phyloP scores from a whole-genome alignment of 306 rosid genomes.

The Vigna trinervia region DNA sequence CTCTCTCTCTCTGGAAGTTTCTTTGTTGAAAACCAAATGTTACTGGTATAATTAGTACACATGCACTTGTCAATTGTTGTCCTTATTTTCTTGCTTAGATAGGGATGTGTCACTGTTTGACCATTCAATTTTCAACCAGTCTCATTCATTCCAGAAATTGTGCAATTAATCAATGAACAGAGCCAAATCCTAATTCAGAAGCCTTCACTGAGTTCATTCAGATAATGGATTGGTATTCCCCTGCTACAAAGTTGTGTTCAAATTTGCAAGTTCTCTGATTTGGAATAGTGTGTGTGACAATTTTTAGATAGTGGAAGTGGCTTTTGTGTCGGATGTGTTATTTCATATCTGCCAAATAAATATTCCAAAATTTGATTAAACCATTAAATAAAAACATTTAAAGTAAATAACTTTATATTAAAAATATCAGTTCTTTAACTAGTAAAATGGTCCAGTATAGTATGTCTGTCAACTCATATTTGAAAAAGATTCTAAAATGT shows the following conservation, averaged over 20 bases:
- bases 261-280: not conserved
- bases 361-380: conserved; percentile 18
- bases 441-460: not conserved
- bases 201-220: conserved; percentile 31
- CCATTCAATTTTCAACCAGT: conserved; percentile 49
- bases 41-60: conserved; percentile 2
- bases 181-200: conserved; percentile 16
- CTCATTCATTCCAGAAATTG: conserved; percentile 40
- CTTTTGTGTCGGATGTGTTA: not conserved
- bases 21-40: not conserved
- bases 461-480: not conserved
- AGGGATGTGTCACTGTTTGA: conserved; percentile 43
- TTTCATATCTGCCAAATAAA: conserved; percentile 36
- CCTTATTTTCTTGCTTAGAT: conserved; percentile 3
- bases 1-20: not conserved
- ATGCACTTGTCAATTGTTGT: conserved; percentile 25
- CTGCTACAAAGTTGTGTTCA: conserved; percentile 20
- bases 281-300: not conserved
- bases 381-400: not conserved
- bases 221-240: conserved; percentile 11
- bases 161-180: conserved; percentile 30
- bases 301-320: not conserved
- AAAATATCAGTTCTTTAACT: too few relatives aligned
- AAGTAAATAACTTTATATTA: not conserved
- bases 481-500: not conserved